Evolutionary conservation across 441 rosid species (phyloP).

Genomic region (California macrophylla): DNA sequence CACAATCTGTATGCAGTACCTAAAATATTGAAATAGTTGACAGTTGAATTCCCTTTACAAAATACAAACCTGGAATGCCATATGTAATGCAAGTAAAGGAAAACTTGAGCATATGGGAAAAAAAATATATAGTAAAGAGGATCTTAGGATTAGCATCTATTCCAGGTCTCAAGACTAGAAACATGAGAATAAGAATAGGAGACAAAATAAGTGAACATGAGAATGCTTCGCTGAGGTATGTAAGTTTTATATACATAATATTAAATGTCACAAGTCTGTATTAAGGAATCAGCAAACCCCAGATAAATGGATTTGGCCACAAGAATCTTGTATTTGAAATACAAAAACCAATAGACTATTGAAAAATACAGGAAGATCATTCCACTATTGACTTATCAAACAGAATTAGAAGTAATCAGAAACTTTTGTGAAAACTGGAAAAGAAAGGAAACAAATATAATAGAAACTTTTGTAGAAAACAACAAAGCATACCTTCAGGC

Average conservation of each 20-base stretch:
- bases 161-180: neutral
- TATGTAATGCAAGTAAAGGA: neutral
- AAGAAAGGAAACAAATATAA: neutral
- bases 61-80: neutral
- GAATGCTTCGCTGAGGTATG: neutral
- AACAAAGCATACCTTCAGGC: constrained; percentile 57
- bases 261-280: neutral
- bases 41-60: neutral
- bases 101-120: neutral
- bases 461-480: neutral
- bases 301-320: neutral
- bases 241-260: neutral
- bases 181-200: neutral
- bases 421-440: neutral
- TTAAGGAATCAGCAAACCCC: neutral
- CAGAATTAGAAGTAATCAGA: neutral
- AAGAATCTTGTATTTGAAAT: neutral
- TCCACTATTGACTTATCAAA: neutral
- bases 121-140: neutral
- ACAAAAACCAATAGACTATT: neutral
- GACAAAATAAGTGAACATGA: neutral
- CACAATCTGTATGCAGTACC: neutral
- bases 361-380: neutral
- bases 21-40: neutral
- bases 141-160: neutral